Evolutionary conservation across 768 basidiomycete genomes (phyloP).

Genomic region (Leccinum sublutescens): DNA sequence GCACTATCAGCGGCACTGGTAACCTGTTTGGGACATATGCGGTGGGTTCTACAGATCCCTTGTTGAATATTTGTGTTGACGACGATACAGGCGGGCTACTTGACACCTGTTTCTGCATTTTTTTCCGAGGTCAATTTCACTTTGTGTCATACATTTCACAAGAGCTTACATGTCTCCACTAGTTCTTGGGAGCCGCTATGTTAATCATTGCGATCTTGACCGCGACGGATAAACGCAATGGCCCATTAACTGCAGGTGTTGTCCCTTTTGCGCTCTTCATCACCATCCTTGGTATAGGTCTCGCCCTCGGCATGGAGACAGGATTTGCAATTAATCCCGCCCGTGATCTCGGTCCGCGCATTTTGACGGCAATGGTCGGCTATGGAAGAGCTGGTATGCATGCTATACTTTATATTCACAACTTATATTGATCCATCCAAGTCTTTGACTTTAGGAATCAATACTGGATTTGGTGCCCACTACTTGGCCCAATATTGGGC

Average conservation of each 20-base stretch:
- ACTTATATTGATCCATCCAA: neutral
- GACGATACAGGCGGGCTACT: constrained; percentile 35
- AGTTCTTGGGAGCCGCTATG: constrained; percentile 59
- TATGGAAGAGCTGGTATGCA: constrained; percentile 51
- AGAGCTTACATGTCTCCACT: neutral
- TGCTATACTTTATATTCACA: constrained; percentile 17
- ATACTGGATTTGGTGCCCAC: constrained; percentile 73
- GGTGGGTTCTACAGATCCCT: constrained; percentile 35
- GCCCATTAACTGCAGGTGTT: constrained; percentile 47
- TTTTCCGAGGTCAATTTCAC: constrained; percentile 39
- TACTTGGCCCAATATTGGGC: constrained; percentile 59
- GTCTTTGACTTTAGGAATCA: constrained; percentile 42
- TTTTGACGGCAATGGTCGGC: constrained; percentile 70
- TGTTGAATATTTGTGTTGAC: constrained; percentile 8
- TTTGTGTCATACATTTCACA: neutral
- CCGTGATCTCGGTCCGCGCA: constrained; percentile 67
- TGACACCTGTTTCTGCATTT: constrained; percentile 45
- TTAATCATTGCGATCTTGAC: constrained; percentile 55
- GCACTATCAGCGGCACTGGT: constrained; percentile 59
- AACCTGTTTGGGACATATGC: constrained; percentile 60
- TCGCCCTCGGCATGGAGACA: constrained; percentile 63
- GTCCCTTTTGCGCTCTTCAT: constrained; percentile 57
- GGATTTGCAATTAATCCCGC: constrained; percentile 69
- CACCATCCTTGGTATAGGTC: constrained; percentile 54
- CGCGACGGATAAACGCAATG: constrained; percentile 52